phyloP scores from a whole-genome alignment of 2,329 filamentous ascomycete genomes.

The Sclerotinia nivalis region DNA sequence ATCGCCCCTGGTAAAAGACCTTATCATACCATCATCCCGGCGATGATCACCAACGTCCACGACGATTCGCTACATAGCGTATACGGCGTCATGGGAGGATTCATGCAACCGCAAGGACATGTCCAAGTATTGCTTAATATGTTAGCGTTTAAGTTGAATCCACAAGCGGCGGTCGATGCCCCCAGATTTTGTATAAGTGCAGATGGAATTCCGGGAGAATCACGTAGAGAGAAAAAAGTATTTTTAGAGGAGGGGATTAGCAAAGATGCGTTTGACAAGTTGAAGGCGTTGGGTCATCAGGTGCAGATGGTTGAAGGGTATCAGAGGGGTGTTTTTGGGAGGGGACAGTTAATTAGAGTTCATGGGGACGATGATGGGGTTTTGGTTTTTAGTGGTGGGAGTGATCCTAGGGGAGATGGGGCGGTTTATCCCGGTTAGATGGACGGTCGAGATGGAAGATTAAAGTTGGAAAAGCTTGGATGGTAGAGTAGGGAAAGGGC shows the following conservation, averaged over 20 bases:
- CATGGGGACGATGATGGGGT: conserved; percentile 64
- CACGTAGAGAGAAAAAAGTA: conserved; percentile 58
- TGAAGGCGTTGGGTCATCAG: conserved; percentile 71
- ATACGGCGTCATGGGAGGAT: conserved; percentile 96
- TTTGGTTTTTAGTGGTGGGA: conserved; percentile 82
- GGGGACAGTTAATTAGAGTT: conserved; percentile 82
- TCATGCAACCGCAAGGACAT: conserved; percentile 97
- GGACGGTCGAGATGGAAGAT: background rate
- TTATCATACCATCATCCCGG: conserved; percentile 97
- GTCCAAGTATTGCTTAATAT: conserved; percentile 91
- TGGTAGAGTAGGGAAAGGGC: too few species aligned
- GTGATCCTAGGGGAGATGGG: conserved; percentile 85
- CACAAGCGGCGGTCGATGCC: conserved; percentile 86
- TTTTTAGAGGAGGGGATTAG: conserved; percentile 82
- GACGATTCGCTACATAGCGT: conserved; percentile 79
- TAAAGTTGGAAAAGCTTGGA: too few species aligned
- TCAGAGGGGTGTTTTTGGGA: conserved; percentile 71
- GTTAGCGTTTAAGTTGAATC: conserved; percentile 75
- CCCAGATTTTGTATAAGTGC: conserved; percentile 87
- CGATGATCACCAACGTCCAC: conserved; percentile 74
- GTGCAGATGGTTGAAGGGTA: conserved; percentile 68
- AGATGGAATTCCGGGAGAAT: conserved; percentile 61
- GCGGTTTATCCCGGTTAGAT: conserved; percentile 53
- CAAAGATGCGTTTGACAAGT: conserved; percentile 63
- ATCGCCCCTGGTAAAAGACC: conserved; percentile 82